A percentile compares a stretch with the other conserved stretches of the same genome.
These are phyloP conservation scores for Lasiosphaeria miniovina DNA, from an alignment of 495 filamentous ascomycete species.

Conservation along the genomic window DNA sequence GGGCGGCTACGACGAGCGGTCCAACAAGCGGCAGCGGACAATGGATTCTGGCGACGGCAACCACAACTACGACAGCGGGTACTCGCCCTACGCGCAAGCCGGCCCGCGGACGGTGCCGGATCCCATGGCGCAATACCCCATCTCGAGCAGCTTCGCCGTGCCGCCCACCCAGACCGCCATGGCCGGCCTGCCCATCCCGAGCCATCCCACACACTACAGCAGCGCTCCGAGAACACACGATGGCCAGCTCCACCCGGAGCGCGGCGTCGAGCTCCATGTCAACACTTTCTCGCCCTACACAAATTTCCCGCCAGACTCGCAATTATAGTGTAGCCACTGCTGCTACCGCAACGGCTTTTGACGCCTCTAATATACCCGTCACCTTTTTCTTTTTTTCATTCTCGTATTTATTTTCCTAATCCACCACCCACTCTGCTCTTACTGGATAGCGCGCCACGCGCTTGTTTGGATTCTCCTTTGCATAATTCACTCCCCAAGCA, in stretches of 20 bases:
- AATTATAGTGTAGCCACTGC: too few species aligned
- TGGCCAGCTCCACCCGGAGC: slow-evolving; percentile 8
- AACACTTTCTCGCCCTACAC: too few species aligned
- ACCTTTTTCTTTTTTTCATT: background rate
- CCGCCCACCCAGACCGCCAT: slow-evolving; percentile 12
- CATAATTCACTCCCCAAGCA: slow-evolving; percentile 20
- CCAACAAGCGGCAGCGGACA: slow-evolving; percentile 19
- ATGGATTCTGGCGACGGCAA: slow-evolving; percentile 14
- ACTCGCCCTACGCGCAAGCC: slow-evolving; percentile 16
- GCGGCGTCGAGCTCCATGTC: too few species aligned
- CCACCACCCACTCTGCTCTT: background rate
- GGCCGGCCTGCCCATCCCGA: slow-evolving; percentile 16
- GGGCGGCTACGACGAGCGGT: slow-evolving; percentile 17
- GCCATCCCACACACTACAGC: slow-evolving; percentile 1
- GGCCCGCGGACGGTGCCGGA: slow-evolving; percentile 30
- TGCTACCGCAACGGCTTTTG: background rate
- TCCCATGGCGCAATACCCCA: slow-evolving; percentile 13
- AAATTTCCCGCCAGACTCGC: too few species aligned
- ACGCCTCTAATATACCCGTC: slow-evolving; percentile 1
- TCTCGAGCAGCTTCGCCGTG: slow-evolving; percentile 13
- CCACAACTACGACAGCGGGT: slow-evolving; percentile 20
- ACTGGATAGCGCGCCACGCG: too few species aligned
- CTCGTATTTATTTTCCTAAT: background rate
- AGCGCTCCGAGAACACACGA: slow-evolving; percentile 2
- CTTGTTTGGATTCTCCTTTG: background rate